Evolutionary conservation across 306 rosid genomes (phyloP), one percentile per base, ranked within the genome.

Genomic region (Cicer judaicum): DNA sequence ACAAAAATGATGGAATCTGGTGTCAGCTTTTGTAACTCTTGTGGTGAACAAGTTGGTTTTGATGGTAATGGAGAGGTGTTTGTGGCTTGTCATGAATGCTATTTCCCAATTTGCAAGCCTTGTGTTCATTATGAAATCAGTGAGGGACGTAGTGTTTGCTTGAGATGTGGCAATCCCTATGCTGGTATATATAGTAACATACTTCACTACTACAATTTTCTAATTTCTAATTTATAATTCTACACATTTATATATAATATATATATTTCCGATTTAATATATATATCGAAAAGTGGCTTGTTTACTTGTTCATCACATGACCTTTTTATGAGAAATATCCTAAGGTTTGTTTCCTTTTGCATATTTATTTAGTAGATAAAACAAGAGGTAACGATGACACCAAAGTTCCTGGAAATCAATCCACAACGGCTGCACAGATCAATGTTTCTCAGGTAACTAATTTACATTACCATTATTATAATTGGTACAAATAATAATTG

Each of bases 11-110:
- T 94, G 97, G 91, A 88, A 44, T 84, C 99, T 52, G 91, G 83
- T 73, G 81, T 82, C 84, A 96, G 88, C 47, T 39, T 82, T 11
- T 94, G 99, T 91, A 84, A 83, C 77, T 85, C 89, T 34, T 94
- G 99, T 44, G 97, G 99, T 72, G 97, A 89, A 52, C 88, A 83
- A 74, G 85, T 93, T 7, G 96, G 92, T 14, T 4, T 80, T 78
- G 88, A 89, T 79, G 89, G 87, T 73, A 89, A 87, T 81, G 96
- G 92, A 4, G 92, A 94, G 62, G 80, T 82, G 57, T 92, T 94
- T 70, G 89, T 92, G 82, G 96, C 91, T 42, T 94, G 99, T 74
- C 96, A 90, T 55, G 92, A 82, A 16, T 94, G 99, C 65, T 84
- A 79, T 70, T 90, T 85, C 75, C 96, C 95, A 10, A 80, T 94